phyloP scores from a whole-genome alignment of 805 yeast genomes.

The Ogataea thermomethanolica region DNA sequence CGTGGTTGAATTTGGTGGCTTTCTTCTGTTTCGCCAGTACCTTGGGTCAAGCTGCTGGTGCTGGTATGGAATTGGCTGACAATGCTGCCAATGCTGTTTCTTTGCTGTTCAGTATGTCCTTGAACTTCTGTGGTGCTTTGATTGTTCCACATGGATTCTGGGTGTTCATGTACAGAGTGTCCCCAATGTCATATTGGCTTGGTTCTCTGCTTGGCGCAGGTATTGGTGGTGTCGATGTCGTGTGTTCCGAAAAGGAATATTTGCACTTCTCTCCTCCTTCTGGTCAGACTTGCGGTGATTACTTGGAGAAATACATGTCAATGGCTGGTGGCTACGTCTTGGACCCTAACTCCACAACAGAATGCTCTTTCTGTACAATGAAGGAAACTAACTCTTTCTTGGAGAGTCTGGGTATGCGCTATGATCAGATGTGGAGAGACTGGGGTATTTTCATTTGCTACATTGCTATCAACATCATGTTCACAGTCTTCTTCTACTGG shows the following conservation, averaged over 20 bases:
- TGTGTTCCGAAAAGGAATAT: constrained; percentile 48
- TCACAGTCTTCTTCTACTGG: constrained; percentile 44
- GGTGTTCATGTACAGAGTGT: constrained; percentile 72
- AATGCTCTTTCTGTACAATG: constrained; percentile 61
- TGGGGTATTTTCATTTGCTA: constrained; percentile 53
- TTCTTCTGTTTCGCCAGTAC: constrained; percentile 56
- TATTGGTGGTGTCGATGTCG: constrained; percentile 46
- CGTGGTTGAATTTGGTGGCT: constrained; percentile 38
- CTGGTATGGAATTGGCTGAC: constrained; percentile 56
- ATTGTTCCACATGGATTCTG: constrained; percentile 64
- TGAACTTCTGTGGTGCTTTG: constrained; percentile 78
- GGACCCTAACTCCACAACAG: constrained; percentile 41
- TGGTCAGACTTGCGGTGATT: constrained; percentile 57
- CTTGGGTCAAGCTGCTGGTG: constrained; percentile 54
- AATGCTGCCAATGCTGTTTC: constrained; percentile 62
- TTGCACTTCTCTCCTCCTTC: constrained; percentile 47
- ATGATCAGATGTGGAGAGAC: constrained; percentile 57
- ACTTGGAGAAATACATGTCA: constrained; percentile 39
- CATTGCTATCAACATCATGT: constrained; percentile 39
- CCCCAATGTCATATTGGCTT: constrained; percentile 68
- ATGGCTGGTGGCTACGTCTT: constrained; percentile 46
- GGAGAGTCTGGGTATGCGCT: constrained; percentile 39
- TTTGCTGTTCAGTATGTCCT: constrained; percentile 55
- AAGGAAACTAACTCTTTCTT: constrained; percentile 58
- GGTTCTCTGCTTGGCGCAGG: constrained; percentile 53